Conservation (phyloP, 177 flowering plant species). For the Vitis hybrid region DNA sequence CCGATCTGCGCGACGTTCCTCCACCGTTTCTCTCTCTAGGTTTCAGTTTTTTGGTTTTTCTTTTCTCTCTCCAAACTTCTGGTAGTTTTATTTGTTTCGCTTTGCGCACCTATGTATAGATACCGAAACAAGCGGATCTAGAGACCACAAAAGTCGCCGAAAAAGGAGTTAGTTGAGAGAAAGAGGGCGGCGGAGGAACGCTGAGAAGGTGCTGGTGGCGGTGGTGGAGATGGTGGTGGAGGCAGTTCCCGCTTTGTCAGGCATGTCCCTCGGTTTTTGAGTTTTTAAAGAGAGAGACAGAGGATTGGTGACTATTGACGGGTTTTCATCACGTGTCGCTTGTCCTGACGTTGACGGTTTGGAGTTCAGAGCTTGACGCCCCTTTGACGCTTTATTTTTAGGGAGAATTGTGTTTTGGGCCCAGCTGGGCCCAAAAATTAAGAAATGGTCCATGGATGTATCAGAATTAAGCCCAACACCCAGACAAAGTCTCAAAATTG, state of each 20-base stretch:
- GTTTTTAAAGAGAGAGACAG: conserved; percentile 13
- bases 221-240: neutral
- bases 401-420: too few relatives aligned
- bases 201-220: neutral
- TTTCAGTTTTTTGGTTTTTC: neutral
- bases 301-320: neutral
- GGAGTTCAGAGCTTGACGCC: conserved; percentile 10
- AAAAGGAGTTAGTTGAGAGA: neutral
- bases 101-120: neutral
- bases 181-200: neutral
- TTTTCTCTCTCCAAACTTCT: conserved; percentile 3
- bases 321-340: conserved; percentile 11
- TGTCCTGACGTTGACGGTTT: conserved; percentile 9
- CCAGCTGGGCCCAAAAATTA: too few relatives aligned
- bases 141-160: conserved; percentile 11
- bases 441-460: too few relatives aligned
- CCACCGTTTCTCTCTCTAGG: conserved; percentile 1
- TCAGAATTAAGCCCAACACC: too few relatives aligned
- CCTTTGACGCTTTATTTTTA: neutral
- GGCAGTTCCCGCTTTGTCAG: conserved; percentile 37
- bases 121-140: conserved; percentile 24
- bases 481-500: too few relatives aligned
- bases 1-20: conserved; percentile 8
- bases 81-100: neutral
- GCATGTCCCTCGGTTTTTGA: conserved; percentile 14